Evolutionary conservation across 2,329 filamentous ascomycete genomes (phyloP).

Genomic region (Aspergillus pseudoglaucus): DNA sequence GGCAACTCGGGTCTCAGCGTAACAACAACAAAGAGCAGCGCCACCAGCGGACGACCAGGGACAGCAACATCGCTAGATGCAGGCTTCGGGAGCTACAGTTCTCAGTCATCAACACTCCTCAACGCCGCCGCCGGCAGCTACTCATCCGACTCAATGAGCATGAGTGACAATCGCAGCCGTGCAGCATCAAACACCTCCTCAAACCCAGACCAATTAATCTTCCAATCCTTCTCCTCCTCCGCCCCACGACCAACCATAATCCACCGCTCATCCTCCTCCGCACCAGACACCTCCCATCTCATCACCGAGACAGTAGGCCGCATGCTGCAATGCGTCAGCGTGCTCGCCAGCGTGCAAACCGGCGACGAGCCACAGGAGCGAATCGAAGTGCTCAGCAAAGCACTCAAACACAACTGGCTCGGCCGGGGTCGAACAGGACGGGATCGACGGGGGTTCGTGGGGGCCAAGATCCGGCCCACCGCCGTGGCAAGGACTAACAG

Average conservation of each 20-base stretch:
- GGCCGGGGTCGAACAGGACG: constrained; percentile 82
- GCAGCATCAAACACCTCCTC: constrained; percentile 77
- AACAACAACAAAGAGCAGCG: constrained; percentile 37
- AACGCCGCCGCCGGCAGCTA: constrained; percentile 55
- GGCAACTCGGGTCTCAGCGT: constrained; percentile 36
- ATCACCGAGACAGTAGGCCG: constrained; percentile 92
- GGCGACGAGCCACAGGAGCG: constrained; percentile 68
- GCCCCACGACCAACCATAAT: constrained; percentile 29
- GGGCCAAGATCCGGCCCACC: constrained; percentile 47
- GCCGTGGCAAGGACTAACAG: constrained; percentile 20
- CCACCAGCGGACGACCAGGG: constrained; percentile 53
- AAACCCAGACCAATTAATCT: constrained; percentile 39
- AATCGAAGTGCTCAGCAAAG: constrained; percentile 75
- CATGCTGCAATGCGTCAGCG: constrained; percentile 94
- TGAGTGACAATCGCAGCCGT: constrained; percentile 55
- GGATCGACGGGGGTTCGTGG: constrained; percentile 84
- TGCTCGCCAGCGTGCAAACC: constrained; percentile 69
- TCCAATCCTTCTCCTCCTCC: constrained; percentile 37
- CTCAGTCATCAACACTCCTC: constrained; percentile 71
- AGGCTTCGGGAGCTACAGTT: constrained; percentile 70
- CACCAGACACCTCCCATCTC: constrained; percentile 51
- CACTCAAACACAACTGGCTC: constrained; percentile 95
- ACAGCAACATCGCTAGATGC: constrained; percentile 71
- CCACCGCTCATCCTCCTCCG: constrained; percentile 19
- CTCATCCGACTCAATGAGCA: constrained; percentile 46